phyloP scores from a whole-genome alignment of 495 filamentous ascomycete genomes.

The Tuber calosporum region DNA sequence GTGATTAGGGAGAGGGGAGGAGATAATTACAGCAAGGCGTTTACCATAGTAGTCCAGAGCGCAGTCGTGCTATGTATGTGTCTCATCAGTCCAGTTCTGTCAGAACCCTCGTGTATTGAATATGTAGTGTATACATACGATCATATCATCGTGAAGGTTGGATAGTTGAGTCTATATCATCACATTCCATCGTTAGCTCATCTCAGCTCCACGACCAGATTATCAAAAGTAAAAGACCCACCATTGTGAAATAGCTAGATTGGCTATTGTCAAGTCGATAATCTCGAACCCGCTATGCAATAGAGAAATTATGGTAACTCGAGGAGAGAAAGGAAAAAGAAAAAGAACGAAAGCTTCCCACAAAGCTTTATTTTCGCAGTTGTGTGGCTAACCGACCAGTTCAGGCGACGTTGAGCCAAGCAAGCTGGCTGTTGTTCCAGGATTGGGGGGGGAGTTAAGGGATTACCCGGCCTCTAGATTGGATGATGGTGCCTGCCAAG shows the following conservation, averaged over 20 bases:
- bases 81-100: slow-evolving; percentile 11
- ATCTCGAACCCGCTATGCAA: background rate
- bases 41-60: slow-evolving; percentile 97
- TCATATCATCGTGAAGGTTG: slow-evolving; percentile 98
- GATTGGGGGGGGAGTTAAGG: background rate
- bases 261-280: background rate
- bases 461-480: background rate
- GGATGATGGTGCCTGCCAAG: background rate
- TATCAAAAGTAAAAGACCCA: background rate
- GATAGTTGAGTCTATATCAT: slow-evolving; percentile 65
- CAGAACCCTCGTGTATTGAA: slow-evolving; percentile 6
- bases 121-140: slow-evolving; percentile 58
- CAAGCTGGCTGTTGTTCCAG: background rate
- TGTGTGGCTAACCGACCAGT: background rate
- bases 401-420: slow-evolving; percentile 3
- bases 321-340: background rate
- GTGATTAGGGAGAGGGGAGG: slow-evolving; percentile 1
- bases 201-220: background rate
- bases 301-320: background rate
- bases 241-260: background rate
- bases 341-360: background rate
- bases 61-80: slow-evolving; percentile 71
- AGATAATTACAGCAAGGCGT: slow-evolving; percentile 57
- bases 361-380: background rate
- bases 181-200: slow-evolving; percentile 3